Conservation (phyloP, 495 filamentous ascomycete genomes). For the Penicillium canescens region DNA sequence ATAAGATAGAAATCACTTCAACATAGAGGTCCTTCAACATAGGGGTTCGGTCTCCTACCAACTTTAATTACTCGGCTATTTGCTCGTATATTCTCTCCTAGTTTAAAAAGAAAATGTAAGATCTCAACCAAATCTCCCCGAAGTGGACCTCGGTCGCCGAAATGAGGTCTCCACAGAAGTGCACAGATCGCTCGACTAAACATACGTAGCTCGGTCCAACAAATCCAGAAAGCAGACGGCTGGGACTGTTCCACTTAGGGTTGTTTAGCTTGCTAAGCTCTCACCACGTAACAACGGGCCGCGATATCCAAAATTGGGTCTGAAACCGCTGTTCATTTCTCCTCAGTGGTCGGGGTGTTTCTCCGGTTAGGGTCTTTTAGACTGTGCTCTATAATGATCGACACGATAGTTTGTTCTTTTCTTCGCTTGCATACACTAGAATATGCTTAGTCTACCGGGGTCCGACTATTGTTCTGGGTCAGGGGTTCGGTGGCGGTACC, state of each 20-base stretch:
- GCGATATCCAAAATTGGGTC: background rate
- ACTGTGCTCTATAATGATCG: no score
- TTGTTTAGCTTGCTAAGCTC: background rate
- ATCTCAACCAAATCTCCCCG: background rate
- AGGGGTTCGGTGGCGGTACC: background rate
- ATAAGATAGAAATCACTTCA: background rate
- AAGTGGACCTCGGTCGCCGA: constrained; percentile 9
- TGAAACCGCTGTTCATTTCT: background rate
- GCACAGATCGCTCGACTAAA: constrained; percentile 4
- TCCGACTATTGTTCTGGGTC: background rate
- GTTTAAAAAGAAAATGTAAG: no score
- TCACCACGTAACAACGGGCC: background rate
- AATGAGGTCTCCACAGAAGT: constrained; percentile 15
- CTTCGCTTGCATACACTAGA: background rate
- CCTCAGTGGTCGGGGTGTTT: background rate
- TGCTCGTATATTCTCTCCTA: no score
- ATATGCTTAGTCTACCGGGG: background rate
- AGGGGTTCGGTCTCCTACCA: no score
- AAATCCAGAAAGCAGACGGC: background rate
- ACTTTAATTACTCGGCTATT: no score
- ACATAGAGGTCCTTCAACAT: background rate
- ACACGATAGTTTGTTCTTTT: no score
- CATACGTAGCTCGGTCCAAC: background rate
- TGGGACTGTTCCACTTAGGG: background rate
- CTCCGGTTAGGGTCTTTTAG: background rate